phyloP scores from a whole-genome alignment of 139 green algal species.

The Asterochloris erici region DNA sequence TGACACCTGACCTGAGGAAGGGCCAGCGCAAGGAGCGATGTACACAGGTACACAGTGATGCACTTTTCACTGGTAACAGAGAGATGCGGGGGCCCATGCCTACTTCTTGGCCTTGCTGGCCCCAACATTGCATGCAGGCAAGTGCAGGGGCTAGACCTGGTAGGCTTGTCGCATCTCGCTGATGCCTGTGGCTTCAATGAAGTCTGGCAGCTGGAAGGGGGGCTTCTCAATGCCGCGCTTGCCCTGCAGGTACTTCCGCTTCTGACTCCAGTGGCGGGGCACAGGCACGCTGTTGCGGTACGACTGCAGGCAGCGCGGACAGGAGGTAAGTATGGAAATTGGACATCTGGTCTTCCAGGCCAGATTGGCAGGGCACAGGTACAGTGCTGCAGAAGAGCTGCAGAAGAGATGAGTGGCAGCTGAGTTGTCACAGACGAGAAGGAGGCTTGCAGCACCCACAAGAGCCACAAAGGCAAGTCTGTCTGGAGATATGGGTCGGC shows the following conservation, averaged over 20 bases:
- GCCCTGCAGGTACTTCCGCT: slow-evolving; percentile 94
- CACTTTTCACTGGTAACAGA: too few species aligned
- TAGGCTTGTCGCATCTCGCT: slow-evolving; percentile 92
- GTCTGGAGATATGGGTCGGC: too few species aligned
- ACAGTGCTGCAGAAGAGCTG: neutral
- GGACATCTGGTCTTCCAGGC: neutral
- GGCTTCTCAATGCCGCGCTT: slow-evolving; percentile 99
- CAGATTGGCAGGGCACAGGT: neutral
- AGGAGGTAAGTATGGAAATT: neutral
- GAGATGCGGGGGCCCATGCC: too few species aligned
- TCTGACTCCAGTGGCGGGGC: slow-evolving; percentile 95
- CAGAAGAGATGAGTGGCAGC: neutral
- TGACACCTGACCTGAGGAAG: too few species aligned
- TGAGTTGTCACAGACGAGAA: neutral
- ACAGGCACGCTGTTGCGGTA: slow-evolving; percentile 92
- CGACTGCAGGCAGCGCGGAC: slow-evolving; percentile 28
- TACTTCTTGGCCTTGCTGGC: slow-evolving; percentile 78
- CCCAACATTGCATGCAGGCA: neutral
- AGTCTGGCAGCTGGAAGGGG: slow-evolving; percentile 96
- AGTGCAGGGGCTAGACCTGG: slow-evolving; percentile 29
- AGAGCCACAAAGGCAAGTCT: too few species aligned
- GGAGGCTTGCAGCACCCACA: too few species aligned
- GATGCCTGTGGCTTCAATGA: slow-evolving; percentile 96
- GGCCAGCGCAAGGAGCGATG: too few species aligned
- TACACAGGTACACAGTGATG: too few species aligned